Percentiles rank a stretch among this genome's conserved stretches.
These are phyloP conservation scores for Alternaria ethzedia DNA, from an alignment of 2,329 filamentous ascomycete genomes.

Conservation along the genomic window DNA sequence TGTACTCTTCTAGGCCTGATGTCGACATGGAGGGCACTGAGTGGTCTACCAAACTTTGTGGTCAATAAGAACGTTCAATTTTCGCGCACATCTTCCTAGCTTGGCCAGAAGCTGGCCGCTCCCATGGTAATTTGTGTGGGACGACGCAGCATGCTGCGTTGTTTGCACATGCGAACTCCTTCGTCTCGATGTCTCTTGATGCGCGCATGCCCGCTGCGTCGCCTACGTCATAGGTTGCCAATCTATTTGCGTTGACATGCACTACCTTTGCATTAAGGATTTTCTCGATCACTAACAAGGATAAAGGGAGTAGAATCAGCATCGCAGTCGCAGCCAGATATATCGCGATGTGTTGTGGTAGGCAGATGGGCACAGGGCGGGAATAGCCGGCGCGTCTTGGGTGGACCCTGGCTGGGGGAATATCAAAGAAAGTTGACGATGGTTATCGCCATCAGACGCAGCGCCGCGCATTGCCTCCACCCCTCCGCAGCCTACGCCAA, in stretches of 20 bases:
- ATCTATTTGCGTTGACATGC: background rate
- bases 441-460: conserved; percentile 21
- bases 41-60: background rate
- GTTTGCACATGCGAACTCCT: background rate
- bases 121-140: background rate
- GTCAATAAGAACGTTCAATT: background rate
- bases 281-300: background rate
- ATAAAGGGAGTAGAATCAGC: background rate
- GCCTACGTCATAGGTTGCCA: background rate
- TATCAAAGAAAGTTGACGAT: conserved; percentile 26
- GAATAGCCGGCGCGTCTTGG: conserved; percentile 13
- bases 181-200: background rate
- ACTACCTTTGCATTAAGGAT: background rate
- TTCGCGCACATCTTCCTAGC: background rate
- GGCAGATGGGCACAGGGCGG: background rate
- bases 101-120: background rate
- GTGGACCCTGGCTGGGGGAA: conserved; percentile 19
- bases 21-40: background rate
- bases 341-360: background rate
- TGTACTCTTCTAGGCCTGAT: background rate
- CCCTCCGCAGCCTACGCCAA: conserved; percentile 16
- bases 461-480: conserved; percentile 25
- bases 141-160: background rate
- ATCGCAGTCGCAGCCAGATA: background rate
- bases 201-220: background rate